Base-by-base conservation (phyloP, 2,329 filamentous ascomycete genomes). In the Sarocladium strictum region DNA sequence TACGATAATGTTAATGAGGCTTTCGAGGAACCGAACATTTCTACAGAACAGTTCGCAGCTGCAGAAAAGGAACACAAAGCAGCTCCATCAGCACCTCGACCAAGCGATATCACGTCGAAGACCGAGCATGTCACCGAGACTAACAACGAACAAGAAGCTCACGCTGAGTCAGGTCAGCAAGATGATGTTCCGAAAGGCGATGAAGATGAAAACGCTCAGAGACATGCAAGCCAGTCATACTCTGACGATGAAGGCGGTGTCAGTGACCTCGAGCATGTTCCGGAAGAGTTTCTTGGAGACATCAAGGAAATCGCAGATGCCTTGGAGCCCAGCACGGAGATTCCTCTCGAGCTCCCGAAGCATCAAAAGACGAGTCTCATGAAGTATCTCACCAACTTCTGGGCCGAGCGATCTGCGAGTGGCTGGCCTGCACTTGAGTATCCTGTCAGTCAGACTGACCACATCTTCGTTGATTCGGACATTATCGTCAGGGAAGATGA, bases 401-500 rank as follows among this genome's bases (percentile, higher is more conserved):
- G 94, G 94, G 95, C 94, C 2, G 95, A 99, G 70, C 84, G 94
- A 53, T 97, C 94, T 49, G 90, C 95, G 23, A 97, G 91, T 68
- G 92, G 93, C 35, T 99, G 94, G 94, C 81, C 87, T 5, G 83
- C 87, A 21, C 79, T 99, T 19, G 94, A 99, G 54, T 99, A 99
- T 64, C 95, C 95, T 2, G 81, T 97, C 58, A 88, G 83, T 60
- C 77, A 87, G 45, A 89, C 86, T 15, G 94, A 99, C 67, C 94
- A 99, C 68, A 92, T 99, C 49, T 97, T 97, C 72, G 89, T 91
- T 54, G 92, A 99, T 71, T 96, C 91, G 9, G 90, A 99, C 67
- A 92, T 99, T 59, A 96, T 99, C 61, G 91, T 99, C 35, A 85
- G 94, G 37, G 94, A 99, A 69, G 94, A 99, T 67, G 94, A 99